Conservation (phyloP, 208 protist genomes). For the Wallacemonas collosoma region DNA sequence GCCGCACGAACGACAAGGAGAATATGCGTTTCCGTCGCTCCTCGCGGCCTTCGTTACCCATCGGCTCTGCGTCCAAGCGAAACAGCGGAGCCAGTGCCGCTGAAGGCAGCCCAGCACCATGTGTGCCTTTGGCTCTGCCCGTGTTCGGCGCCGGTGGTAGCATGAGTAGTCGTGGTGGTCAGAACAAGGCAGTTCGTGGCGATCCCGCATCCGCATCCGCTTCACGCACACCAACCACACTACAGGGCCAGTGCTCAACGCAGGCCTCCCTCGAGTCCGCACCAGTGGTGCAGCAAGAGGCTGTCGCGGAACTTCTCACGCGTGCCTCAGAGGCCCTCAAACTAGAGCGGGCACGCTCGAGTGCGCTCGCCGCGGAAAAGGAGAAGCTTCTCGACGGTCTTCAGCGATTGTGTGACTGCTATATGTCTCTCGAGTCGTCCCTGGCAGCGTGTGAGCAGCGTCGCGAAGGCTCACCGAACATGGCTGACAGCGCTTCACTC, state of each 20-base stretch:
- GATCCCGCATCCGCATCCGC: neutral
- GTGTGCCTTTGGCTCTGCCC: neutral
- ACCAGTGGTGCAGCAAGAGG: conserved; percentile 18
- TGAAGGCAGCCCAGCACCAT: conserved; percentile 1
- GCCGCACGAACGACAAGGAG: conserved; percentile 3
- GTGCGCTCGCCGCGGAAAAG: conserved; percentile 24
- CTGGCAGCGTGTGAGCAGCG: neutral
- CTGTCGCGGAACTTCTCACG: conserved; percentile 33
- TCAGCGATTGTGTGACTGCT: conserved; percentile 3
- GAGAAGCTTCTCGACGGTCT: conserved; percentile 13
- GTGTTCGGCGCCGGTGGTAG: neutral
- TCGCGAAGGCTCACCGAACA: neutral
- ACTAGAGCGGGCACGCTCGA: conserved; percentile 30
- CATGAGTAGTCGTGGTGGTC: neutral
- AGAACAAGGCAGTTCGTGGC: too few relatives aligned
- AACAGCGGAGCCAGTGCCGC: neutral
- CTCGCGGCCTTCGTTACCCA: conserved; percentile 7
- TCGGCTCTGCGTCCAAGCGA: conserved; percentile 4
- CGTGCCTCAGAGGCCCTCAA: conserved; percentile 38
- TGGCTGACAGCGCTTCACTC: neutral
- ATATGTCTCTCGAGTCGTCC: conserved; percentile 4
- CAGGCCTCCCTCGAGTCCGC: neutral
- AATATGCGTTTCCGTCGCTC: conserved; percentile 14
- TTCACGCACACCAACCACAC: conserved; percentile 1
- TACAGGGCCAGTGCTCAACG: neutral